These are phyloP conservation scores for Podaxis mareebaensis DNA, from an alignment of 768 basidiomycete genomes.

Conservation along the genomic window DNA sequence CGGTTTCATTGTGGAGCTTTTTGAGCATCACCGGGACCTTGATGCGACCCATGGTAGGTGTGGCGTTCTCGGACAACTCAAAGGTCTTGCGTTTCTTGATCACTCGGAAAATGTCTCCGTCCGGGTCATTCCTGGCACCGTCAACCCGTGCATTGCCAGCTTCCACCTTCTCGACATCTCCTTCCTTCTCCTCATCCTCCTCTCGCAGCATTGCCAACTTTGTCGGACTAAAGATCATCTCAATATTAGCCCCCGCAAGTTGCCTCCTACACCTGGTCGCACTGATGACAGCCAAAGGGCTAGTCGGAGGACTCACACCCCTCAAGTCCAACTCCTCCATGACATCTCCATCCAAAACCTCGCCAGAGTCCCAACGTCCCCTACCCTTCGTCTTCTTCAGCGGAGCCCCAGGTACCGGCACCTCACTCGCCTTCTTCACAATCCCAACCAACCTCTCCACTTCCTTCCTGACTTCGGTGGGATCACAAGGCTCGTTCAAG, in stretches of 20 bases:
- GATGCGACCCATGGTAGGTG: constrained; percentile 22
- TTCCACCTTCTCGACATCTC: constrained; percentile 6
- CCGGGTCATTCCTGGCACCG: constrained; percentile 24
- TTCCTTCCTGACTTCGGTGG: constrained; percentile 47
- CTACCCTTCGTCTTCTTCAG: constrained; percentile 32
- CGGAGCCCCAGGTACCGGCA: constrained; percentile 37
- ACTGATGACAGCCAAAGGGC: constrained; percentile 32
- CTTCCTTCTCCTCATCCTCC: constrained; percentile 27
- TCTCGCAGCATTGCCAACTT: constrained; percentile 27
- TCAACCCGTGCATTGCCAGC: constrained; percentile 19
- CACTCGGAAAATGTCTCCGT: constrained; percentile 23
- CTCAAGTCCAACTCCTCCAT: constrained; percentile 18
- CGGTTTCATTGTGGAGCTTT: constrained; percentile 3
- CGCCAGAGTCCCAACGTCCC: constrained; percentile 6
- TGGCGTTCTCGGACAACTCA: constrained; percentile 17
- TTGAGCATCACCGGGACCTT: constrained; percentile 15
- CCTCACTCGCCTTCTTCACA: constrained; percentile 21
- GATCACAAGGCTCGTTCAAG: constrained; percentile 27
- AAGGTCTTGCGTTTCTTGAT: constrained; percentile 24
- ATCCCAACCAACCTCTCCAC: constrained; percentile 69
- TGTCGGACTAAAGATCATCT: constrained; percentile 25
- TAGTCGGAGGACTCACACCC: constrained; percentile 33
- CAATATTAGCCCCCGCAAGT: constrained; percentile 17
- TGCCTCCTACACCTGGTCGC: constrained; percentile 24
- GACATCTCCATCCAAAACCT: constrained; percentile 5